phyloP scores from a whole-genome alignment of 129 eudicot genomes.

The Silybum marianum region DNA sequence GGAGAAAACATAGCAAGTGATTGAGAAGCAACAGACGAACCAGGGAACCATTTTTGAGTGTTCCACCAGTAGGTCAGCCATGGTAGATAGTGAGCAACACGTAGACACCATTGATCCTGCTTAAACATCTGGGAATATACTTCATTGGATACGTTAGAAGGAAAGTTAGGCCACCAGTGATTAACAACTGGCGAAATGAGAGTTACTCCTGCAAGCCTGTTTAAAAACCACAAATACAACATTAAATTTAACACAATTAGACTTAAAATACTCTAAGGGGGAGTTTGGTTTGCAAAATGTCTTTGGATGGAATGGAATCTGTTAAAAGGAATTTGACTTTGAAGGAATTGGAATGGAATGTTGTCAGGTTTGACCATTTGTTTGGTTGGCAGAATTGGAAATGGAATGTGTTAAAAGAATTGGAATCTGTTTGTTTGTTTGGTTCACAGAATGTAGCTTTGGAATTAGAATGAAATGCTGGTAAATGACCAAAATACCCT shows the following conservation, averaged over 20 bases:
- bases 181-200: slow-evolving; percentile 61
- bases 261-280: not conserved
- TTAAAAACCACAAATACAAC: slow-evolving; percentile 11
- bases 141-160: slow-evolving; percentile 50
- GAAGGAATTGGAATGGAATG: too few relatives aligned
- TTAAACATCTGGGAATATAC: slow-evolving; percentile 44
- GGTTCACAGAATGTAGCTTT: too few relatives aligned
- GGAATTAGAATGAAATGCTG: too few relatives aligned
- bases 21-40: slow-evolving; percentile 32
- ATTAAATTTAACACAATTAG: not conserved
- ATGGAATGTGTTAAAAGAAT: too few relatives aligned
- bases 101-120: slow-evolving; percentile 64
- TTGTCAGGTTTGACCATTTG: too few relatives aligned
- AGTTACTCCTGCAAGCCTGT: slow-evolving; percentile 80
- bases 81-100: slow-evolving; percentile 72
- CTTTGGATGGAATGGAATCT: too few relatives aligned
- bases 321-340: too few relatives aligned
- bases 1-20: slow-evolving; percentile 45
- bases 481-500: too few relatives aligned
- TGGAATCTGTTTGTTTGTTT: too few relatives aligned
- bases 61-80: slow-evolving; percentile 87
- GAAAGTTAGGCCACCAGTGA: slow-evolving; percentile 76
- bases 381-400: too few relatives aligned
- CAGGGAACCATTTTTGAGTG: slow-evolving; percentile 69
- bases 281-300: too few relatives aligned